Base-by-base conservation (phyloP, 352 stramenopile genomes). In the Globisporangium uncinulatum region DNA sequence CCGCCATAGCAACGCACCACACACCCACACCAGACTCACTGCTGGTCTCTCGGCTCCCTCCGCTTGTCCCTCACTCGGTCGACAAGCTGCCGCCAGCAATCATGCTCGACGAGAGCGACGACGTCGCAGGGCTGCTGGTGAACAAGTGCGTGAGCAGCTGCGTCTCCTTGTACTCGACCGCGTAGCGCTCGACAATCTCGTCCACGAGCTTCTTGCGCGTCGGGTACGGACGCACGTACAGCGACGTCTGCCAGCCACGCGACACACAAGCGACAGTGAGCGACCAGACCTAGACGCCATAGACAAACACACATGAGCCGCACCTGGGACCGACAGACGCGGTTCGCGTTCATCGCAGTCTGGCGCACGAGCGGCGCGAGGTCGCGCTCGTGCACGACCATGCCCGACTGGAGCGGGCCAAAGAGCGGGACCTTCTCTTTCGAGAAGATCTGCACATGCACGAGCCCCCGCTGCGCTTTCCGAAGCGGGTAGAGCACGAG, bases 301-400 rank as follows among this genome's bases (percentile, higher is more conserved):
- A 9, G 13, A 24, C 51, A 17, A 4, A 66, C 20, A 29, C 29
- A 13, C 29, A 42, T 17, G 20, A 49, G 6, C 4, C 24, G 6
- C 65, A 92, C 82, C 79, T 91, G 80, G 10, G 81, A 87, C 14
- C 86, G 77, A 60, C 86, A 95, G 10, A 92, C 84, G 46, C 86
- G 83, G 50, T 95, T 95, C 32, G 86, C 86, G 54, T 94, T 95
- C 83, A 95, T 94, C 29, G 79, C 82, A 0, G 86, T 95, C 57
- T 95, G 86, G 2, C 86, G 86, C 21, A 95, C 79, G 31, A 95
- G 80, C 2, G 68, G 52, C 10, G 80, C 79, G 21, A 95, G 69
- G 47, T 93, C 76, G 20, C 64, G 62, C 21, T 86, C 67, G 53
- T 87, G 81, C 52, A 94, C 67, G 34, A 95, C 74, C 86, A 95